These are phyloP conservation scores for Hypoxylon subgilvum DNA, from an alignment of 495 filamentous ascomycete species.

Conservation along the genomic window DNA sequence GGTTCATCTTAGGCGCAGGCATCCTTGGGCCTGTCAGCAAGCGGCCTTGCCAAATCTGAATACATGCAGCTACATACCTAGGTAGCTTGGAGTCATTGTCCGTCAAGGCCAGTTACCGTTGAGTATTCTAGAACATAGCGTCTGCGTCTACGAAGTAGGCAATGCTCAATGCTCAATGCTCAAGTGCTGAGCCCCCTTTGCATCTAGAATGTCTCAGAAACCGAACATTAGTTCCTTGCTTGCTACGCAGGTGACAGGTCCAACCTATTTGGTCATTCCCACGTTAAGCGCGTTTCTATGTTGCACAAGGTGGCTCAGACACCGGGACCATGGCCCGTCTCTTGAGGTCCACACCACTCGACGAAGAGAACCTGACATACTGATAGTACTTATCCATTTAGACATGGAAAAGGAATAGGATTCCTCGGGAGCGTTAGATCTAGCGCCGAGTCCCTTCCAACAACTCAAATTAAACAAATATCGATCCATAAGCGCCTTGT, in stretches of 20 bases:
- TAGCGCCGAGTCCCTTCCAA: not conserved
- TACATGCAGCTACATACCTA: not conserved
- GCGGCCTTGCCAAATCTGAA: not conserved
- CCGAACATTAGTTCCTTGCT: slow-evolving; percentile 20
- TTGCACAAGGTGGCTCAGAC: slow-evolving; percentile 32
- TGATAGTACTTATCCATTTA: too few relatives aligned
- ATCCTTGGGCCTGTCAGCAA: not conserved
- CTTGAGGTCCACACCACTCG: too few relatives aligned
- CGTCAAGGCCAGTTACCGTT: slow-evolving; percentile 9
- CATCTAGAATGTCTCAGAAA: slow-evolving; percentile 20
- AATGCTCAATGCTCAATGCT: slow-evolving; percentile 10
- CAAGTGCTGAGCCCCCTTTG: slow-evolving; percentile 28
- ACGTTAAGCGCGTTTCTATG: slow-evolving; percentile 24
- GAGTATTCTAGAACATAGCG: slow-evolving; percentile 2
- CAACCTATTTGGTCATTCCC: not conserved
- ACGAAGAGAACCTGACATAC: too few relatives aligned
- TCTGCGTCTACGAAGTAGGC: slow-evolving; percentile 2
- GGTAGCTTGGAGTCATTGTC: not conserved
- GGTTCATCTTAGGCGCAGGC: not conserved
- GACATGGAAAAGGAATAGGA: too few relatives aligned
- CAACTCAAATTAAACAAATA: not conserved
- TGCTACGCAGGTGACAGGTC: not conserved
- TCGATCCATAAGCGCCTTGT: not conserved
- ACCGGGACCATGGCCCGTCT: slow-evolving; percentile 8
- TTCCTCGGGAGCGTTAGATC: not conserved